A percentile compares a stretch with the other conserved stretches of the same genome.
Evolutionary conservation across 2,329 filamentous ascomycete genomes (phyloP).

Genomic region (Lasiodiplodia sp.): DNA sequence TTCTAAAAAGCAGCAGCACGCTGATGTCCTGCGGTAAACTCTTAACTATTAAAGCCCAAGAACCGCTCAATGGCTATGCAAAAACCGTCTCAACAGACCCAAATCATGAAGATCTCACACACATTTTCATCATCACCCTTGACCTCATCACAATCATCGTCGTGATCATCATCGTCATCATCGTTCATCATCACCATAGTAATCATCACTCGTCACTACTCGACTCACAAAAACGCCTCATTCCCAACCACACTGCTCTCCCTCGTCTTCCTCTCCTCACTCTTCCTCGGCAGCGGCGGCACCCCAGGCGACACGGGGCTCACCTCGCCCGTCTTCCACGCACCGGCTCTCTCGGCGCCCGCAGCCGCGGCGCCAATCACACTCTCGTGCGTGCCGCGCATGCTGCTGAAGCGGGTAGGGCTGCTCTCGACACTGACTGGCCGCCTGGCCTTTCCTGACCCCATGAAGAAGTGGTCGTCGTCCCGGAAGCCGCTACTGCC

Average conservation of each 20-base stretch:
- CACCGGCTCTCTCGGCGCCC: constrained; percentile 5
- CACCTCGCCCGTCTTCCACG: not conserved
- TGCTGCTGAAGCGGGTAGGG: constrained; percentile 17
- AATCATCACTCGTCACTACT: not conserved
- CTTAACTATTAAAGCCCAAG: too few relatives aligned
- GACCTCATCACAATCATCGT: not conserved
- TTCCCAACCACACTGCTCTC: constrained; percentile 21
- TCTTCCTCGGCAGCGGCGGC: not conserved
- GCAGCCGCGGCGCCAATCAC: not conserved
- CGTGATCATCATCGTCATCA: not conserved
- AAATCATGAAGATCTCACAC: too few relatives aligned
- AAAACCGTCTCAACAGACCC: too few relatives aligned
- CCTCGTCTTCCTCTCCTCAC: constrained; percentile 1
- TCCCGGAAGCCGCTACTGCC: constrained; percentile 12
- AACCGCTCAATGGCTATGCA: too few relatives aligned
- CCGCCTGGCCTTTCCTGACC: not conserved
- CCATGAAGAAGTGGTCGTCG: constrained; percentile 1
- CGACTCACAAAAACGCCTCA: constrained; percentile 24
- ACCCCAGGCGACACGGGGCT: not conserved
- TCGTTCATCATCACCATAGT: not conserved
- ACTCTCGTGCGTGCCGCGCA: constrained; percentile 1
- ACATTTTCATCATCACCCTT: too few relatives aligned
- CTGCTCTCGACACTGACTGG: constrained; percentile 23
- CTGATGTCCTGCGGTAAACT: too few relatives aligned
- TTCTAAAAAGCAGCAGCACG: too few relatives aligned